phyloP scores from a whole-genome alignment of 495 filamentous ascomycete species.

The Penicillium antarcticum region DNA sequence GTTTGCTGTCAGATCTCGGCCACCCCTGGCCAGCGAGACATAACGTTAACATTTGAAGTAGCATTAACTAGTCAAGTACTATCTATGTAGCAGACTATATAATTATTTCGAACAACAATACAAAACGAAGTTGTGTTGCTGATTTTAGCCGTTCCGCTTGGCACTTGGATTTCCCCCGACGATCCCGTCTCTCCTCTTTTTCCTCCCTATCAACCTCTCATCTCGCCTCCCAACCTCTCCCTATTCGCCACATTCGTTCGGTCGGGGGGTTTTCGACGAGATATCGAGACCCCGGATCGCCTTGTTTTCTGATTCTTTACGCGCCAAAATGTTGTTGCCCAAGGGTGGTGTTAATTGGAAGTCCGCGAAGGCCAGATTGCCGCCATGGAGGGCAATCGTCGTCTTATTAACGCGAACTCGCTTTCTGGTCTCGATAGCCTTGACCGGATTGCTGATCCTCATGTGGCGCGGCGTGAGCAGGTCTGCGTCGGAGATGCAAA shows the following conservation, averaged over 20 bases:
- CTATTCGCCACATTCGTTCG: slow-evolving; percentile 28
- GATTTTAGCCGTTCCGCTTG: slow-evolving; percentile 6
- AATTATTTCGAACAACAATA: too few relatives aligned
- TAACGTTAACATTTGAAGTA: too few relatives aligned
- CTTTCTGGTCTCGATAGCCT: slow-evolving; percentile 69
- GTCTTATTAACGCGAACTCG: slow-evolving; percentile 74
- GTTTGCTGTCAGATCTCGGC: not conserved
- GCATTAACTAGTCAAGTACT: too few relatives aligned
- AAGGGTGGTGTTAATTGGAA: slow-evolving; percentile 94
- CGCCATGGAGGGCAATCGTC: slow-evolving; percentile 76
- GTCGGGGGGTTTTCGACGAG: slow-evolving; percentile 20
- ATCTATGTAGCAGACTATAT: too few relatives aligned
- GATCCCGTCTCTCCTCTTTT: slow-evolving; percentile 25
- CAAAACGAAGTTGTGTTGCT: not conserved
- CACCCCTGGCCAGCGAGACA: not conserved
- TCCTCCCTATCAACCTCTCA: slow-evolving; percentile 12
- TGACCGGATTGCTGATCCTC: slow-evolving; percentile 72
- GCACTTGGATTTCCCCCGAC: slow-evolving; percentile 17
- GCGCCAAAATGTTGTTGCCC: slow-evolving; percentile 63
- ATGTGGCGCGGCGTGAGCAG: slow-evolving; percentile 85
- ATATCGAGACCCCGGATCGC: slow-evolving; percentile 3
- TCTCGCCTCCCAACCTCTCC: slow-evolving; percentile 5
- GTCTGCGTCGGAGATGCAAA: slow-evolving; percentile 87
- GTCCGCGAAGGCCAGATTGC: slow-evolving; percentile 75
- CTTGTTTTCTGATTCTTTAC: slow-evolving; percentile 1